phyloP scores from a whole-genome alignment of 2,329 filamentous ascomycete species.

The Penicillium rolfsii region DNA sequence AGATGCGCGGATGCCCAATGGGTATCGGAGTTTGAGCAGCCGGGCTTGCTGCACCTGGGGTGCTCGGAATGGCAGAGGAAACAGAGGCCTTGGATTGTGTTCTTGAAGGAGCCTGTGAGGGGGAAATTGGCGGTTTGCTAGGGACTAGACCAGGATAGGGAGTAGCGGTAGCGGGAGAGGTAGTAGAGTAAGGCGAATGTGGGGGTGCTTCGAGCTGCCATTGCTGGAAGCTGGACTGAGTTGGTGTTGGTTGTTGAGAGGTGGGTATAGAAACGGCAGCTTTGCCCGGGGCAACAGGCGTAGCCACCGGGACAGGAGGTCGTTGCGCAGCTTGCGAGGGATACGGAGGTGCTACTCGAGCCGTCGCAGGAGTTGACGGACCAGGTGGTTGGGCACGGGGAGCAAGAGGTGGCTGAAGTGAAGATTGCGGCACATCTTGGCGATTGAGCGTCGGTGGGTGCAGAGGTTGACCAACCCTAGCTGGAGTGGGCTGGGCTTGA shows the following conservation, averaged over 20 bases:
- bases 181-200: constrained; percentile 35
- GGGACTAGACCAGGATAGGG: constrained; percentile 22
- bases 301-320: constrained; percentile 20
- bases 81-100: constrained; percentile 19
- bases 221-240: constrained; percentile 43
- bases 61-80: constrained; percentile 32
- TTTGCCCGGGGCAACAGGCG: constrained; percentile 23
- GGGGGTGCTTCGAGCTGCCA: constrained; percentile 41
- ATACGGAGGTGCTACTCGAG: constrained; percentile 26
- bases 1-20: constrained; percentile 27
- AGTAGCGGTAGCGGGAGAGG: constrained; percentile 27
- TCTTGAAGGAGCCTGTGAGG: constrained; percentile 1
- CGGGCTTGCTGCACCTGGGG: constrained; percentile 29
- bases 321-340: constrained; percentile 34
- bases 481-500: constrained; percentile 18
- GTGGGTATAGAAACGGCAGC: constrained; percentile 21
- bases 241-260: constrained; percentile 26
- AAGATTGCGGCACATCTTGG: constrained; percentile 24
- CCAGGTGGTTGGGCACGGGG: constrained; percentile 25
- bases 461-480: constrained; percentile 16
- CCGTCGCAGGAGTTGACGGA: constrained; percentile 24
- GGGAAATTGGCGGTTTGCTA: constrained; percentile 25
- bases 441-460: constrained; percentile 27
- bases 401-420: constrained; percentile 26
- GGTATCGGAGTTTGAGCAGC: constrained; percentile 31